These are phyloP conservation scores for Apium graveolens DNA, from an alignment of 129 eudicot species.

Conservation along the genomic window DNA sequence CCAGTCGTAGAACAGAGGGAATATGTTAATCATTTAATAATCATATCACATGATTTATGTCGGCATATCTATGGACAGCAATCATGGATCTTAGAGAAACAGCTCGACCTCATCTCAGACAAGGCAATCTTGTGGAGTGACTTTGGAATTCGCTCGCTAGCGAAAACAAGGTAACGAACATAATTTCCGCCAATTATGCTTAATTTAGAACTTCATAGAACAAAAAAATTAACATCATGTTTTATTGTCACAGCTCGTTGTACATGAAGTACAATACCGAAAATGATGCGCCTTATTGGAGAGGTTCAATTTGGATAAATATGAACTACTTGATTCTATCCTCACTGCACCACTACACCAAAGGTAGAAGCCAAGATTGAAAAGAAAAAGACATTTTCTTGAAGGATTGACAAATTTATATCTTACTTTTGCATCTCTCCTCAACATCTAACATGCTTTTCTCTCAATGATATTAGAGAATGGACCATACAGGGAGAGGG, in stretches of 20 bases:
- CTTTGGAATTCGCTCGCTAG: slow-evolving; percentile 77
- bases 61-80: slow-evolving; percentile 31
- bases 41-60: background rate
- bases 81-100: slow-evolving; percentile 74
- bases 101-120: slow-evolving; percentile 80
- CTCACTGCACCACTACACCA: slow-evolving; percentile 67
- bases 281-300: slow-evolving; percentile 97
- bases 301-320: slow-evolving; percentile 97
- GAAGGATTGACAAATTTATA: background rate
- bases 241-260: slow-evolving; percentile 46
- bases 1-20: background rate
- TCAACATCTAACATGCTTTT: background rate
- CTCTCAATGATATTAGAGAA: slow-evolving; percentile 31
- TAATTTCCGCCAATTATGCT: background rate
- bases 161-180: slow-evolving; percentile 66
- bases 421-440: background rate
- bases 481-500: slow-evolving; percentile 81
- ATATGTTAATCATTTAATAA: background rate
- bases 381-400: background rate
- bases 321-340: slow-evolving; percentile 93
- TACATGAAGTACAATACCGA: slow-evolving; percentile 93
- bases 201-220: background rate
- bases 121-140: slow-evolving; percentile 70
- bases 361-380: slow-evolving; percentile 32
- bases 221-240: background rate